Conservation (phyloP, 225 moss, liverwort and hornwort species). For the Sphagnum contortum region DNA sequence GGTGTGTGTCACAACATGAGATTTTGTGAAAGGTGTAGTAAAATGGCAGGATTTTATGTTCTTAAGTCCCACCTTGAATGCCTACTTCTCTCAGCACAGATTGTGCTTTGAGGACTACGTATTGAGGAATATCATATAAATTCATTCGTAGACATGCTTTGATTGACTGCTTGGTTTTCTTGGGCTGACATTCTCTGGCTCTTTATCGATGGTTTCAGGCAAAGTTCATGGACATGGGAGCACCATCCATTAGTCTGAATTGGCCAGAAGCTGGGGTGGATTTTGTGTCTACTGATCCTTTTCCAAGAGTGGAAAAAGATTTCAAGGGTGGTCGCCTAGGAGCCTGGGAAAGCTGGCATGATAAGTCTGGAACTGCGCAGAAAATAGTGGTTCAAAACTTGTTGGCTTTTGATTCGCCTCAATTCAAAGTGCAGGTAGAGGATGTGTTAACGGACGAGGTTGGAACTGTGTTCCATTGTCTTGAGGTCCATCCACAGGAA, state of each 20-base stretch:
- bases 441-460: slow-evolving; percentile 33
- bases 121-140: too few relatives aligned
- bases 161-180: not conserved
- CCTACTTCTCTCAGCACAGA: too few relatives aligned
- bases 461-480: slow-evolving; percentile 28
- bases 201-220: slow-evolving; percentile 11
- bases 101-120: too few relatives aligned
- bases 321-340: slow-evolving; percentile 23
- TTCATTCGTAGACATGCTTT: too few relatives aligned
- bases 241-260: slow-evolving; percentile 15
- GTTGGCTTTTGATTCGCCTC: slow-evolving; percentile 53
- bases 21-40: not conserved
- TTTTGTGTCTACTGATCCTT: slow-evolving; percentile 8
- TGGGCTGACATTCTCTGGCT: slow-evolving; percentile 11
- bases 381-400: slow-evolving; percentile 63
- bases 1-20: slow-evolving; percentile 17
- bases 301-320: slow-evolving; percentile 21
- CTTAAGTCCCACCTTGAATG: too few relatives aligned
- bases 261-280: slow-evolving; percentile 19
- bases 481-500: slow-evolving; percentile 57
- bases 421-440: slow-evolving; percentile 40
- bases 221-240: slow-evolving; percentile 19
- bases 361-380: slow-evolving; percentile 38
- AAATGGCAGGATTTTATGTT: too few relatives aligned
- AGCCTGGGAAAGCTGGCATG: slow-evolving; percentile 62